These are phyloP conservation scores for Colletotrichum sp. DNA, from an alignment of 2,329 filamentous ascomycete species.

Conservation along the genomic window DNA sequence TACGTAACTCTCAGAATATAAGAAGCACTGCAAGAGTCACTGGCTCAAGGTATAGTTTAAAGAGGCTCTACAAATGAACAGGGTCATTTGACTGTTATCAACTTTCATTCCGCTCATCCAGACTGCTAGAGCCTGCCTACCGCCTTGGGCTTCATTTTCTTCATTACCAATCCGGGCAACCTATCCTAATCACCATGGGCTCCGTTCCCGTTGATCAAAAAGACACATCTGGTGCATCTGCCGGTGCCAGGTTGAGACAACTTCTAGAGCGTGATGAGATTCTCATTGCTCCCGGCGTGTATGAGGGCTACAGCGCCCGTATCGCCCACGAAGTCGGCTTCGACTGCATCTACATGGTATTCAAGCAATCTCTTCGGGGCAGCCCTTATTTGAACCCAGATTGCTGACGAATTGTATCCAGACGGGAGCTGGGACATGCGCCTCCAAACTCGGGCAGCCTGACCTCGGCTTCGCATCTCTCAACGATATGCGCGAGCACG, in stretches of 20 bases:
- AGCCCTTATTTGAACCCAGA: background rate
- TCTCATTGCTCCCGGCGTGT: background rate
- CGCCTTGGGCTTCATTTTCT: rapidly evolving
- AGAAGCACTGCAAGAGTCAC: rapidly evolving
- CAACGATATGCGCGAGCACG: background rate
- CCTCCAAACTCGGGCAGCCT: background rate
- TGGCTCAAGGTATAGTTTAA: background rate
- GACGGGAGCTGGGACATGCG: background rate
- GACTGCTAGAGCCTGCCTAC: background rate
- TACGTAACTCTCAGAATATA: background rate
- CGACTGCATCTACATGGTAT: background rate
- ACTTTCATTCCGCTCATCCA: background rate
- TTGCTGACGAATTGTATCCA: background rate
- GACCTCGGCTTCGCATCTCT: background rate
- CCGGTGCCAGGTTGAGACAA: background rate
- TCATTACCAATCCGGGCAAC: rapidly evolving
- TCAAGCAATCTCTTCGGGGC: rapidly evolving
- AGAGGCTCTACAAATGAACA: background rate
- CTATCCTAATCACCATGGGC: background rate
- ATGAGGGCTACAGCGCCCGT: background rate
- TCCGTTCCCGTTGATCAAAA: background rate
- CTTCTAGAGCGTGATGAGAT: background rate
- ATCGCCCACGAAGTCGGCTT: background rate
- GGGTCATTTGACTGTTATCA: background rate
- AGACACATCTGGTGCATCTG: background rate